phyloP scores from a whole-genome alignment of 495 filamentous ascomycete species.

The Hyaloscypha variabilis region DNA sequence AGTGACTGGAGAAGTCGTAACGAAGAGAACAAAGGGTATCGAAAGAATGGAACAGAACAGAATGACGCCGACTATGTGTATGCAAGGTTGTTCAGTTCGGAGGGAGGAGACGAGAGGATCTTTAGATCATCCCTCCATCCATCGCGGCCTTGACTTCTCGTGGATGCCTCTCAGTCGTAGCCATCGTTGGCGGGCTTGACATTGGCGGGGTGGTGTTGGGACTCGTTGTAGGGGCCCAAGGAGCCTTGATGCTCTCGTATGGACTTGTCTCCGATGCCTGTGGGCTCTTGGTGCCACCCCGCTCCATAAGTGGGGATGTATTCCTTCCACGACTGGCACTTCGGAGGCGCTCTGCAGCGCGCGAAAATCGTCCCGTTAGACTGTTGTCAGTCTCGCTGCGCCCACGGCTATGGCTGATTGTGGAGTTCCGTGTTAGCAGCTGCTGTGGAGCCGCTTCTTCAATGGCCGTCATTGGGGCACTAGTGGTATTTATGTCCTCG shows the following conservation, averaged over 20 bases:
- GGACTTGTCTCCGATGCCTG: conserved; percentile 39
- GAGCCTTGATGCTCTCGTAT: conserved; percentile 59
- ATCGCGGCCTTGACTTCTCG: conserved; percentile 41
- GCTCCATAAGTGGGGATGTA: conserved; percentile 31
- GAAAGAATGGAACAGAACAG: conserved; percentile 15
- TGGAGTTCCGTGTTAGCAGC: conserved; percentile 32
- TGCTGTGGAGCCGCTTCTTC: conserved; percentile 18
- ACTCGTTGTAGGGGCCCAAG: conserved; percentile 25
- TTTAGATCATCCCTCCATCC: conserved; percentile 33
- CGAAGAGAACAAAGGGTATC: conserved; percentile 28
- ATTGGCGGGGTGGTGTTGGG: background rate
- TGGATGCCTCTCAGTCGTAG: conserved; percentile 40
- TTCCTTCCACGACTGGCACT: conserved; percentile 63
- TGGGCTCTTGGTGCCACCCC: conserved; percentile 13
- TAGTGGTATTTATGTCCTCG: conserved; percentile 50
- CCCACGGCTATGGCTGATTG: conserved; percentile 57
- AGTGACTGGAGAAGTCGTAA: conserved; percentile 1
- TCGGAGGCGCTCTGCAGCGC: conserved; percentile 68
- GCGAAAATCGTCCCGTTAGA: conserved; percentile 63
- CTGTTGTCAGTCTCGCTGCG: conserved; percentile 67
- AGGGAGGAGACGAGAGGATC: background rate
- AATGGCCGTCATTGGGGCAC: conserved; percentile 26
- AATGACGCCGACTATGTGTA: conserved; percentile 13
- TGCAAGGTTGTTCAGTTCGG: conserved; percentile 11
- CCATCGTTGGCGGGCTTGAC: conserved; percentile 9